Percentiles rank a stretch among this genome's conserved stretches.
These are phyloP conservation scores for Fusarium humuli DNA, from an alignment of 2,329 filamentous ascomycete species.

Conservation along the genomic window DNA sequence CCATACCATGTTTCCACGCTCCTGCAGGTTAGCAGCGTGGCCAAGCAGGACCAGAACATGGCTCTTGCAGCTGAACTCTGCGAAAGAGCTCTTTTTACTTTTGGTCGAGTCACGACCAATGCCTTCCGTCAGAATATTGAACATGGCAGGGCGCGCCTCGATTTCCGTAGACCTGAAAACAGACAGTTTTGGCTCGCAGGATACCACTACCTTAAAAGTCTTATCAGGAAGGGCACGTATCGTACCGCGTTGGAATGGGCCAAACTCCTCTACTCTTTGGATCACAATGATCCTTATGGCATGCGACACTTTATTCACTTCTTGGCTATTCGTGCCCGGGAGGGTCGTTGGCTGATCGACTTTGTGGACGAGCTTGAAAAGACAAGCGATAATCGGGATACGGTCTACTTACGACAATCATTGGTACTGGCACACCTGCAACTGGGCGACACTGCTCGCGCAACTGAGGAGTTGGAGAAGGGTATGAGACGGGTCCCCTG, in stretches of 20 bases:
- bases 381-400: conserved; percentile 55
- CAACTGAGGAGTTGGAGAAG: conserved; percentile 71
- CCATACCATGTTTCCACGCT: conserved; percentile 92
- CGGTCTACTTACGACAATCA: conserved; percentile 80
- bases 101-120: conserved; percentile 88
- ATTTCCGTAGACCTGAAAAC: conserved; percentile 87
- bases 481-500: conserved; percentile 84
- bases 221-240: conserved; percentile 92
- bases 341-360: conserved; percentile 80
- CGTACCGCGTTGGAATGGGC: conserved; percentile 94
- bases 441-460: conserved; percentile 72
- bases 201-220: conserved; percentile 87
- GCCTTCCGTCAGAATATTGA: conserved; percentile 81
- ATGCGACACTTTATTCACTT: conserved; percentile 85
- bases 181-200: conserved; percentile 91
- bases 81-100: conserved; percentile 91
- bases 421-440: conserved; percentile 81
- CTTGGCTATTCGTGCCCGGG: conserved; percentile 82
- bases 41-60: conserved; percentile 90
- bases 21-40: conserved; percentile 92
- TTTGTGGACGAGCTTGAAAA: conserved; percentile 64
- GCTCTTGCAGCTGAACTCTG: conserved; percentile 87
- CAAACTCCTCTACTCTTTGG: conserved; percentile 82
- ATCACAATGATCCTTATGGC: conserved; percentile 84
- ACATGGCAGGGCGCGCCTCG: conserved; percentile 81